Base-by-base conservation (phyloP, 805 yeast species). In the Ogataea ramenticola region DNA sequence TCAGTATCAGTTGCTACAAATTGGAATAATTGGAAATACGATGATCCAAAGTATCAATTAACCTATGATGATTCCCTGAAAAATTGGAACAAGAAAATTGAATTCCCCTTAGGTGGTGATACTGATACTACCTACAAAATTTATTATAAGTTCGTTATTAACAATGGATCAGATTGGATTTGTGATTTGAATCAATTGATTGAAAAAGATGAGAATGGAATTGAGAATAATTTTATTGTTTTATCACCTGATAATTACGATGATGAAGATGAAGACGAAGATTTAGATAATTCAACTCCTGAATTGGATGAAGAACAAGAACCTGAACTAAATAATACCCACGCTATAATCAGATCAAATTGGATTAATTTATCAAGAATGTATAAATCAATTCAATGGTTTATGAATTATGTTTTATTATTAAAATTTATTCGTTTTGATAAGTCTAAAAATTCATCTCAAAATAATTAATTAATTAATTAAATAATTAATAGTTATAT, bases 131-230 rank as follows among this genome's bases (percentile, higher is more conserved):
- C n/a, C n/a, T n/a, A n/a, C n/a, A n/a, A 17, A 20, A 19, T 34
- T 7, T 37, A 45, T 17, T 62, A 58, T 47, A 62, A 62, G 40
- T 62, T 56, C 42, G 59, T 62, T 5, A 50, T 60, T 42, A n/a
- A n/a, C n/a, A n/a, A 39, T 16, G 56, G 49, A 1, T 29, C 40
- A 3, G 45, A 49, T 12, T 62, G 67, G 67, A 43, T 59, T 14
- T 56, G 57, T 44, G 55, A 59, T 44, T 35, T 33, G 7, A 16
- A 41, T 10, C 43, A 49, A 32, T 53, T 55, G 1, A 37, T 43
- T 5, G 65, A 58, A 42, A 38, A 39, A 1, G 65, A 61, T 42
- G 51, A 19, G 3, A 38, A 43, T 8, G 64, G 65, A 0, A 58
- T 51, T 30, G 49, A 49, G 24, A 62, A 62, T 40, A 62, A 62